A percentile compares a stretch with the other conserved stretches of the same genome.
These are phyloP conservation scores for Sporobolomyces roseus DNA, from an alignment of 768 basidiomycete species.

Conservation along the genomic window DNA sequence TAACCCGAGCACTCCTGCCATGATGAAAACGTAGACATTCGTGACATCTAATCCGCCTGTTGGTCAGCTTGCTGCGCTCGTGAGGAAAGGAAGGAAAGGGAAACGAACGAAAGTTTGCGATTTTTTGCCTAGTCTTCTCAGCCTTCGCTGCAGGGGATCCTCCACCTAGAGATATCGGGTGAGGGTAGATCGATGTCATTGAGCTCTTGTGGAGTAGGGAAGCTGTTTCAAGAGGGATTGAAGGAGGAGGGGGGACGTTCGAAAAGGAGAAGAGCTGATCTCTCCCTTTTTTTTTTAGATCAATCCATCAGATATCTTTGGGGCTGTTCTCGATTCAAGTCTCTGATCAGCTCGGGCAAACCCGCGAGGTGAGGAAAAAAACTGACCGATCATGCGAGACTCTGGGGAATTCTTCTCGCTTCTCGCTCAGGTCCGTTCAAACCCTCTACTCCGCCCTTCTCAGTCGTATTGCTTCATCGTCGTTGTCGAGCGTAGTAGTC, in stretches of 20 bases:
- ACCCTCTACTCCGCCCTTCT: no score
- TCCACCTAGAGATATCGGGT: not conserved
- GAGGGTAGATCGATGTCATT: not conserved
- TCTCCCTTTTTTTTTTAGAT: not conserved
- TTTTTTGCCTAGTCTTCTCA: slow-evolving; percentile 17
- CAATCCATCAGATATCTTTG: slow-evolving; percentile 5
- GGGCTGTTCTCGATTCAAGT: not conserved
- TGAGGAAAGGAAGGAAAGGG: not conserved
- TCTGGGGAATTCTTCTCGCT: no score
- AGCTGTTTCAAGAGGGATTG: not conserved
- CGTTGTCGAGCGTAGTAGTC: no score
- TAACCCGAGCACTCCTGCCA: slow-evolving; percentile 11
- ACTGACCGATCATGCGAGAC: not conserved
- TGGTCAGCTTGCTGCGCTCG: no score
- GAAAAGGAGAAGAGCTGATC: not conserved
- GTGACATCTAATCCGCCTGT: not conserved
- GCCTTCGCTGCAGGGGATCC: not conserved
- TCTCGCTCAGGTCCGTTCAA: no score
- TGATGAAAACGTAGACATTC: slow-evolving; percentile 22
- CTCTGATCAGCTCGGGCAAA: not conserved
- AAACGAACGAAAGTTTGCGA: slow-evolving; percentile 9
- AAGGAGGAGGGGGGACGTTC: not conserved
- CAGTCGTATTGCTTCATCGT: no score
- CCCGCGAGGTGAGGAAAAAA: not conserved
- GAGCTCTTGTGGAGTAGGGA: not conserved